These are phyloP conservation scores for Hydnomerulius pinastri DNA, from an alignment of 768 basidiomycete species.

Conservation along the genomic window DNA sequence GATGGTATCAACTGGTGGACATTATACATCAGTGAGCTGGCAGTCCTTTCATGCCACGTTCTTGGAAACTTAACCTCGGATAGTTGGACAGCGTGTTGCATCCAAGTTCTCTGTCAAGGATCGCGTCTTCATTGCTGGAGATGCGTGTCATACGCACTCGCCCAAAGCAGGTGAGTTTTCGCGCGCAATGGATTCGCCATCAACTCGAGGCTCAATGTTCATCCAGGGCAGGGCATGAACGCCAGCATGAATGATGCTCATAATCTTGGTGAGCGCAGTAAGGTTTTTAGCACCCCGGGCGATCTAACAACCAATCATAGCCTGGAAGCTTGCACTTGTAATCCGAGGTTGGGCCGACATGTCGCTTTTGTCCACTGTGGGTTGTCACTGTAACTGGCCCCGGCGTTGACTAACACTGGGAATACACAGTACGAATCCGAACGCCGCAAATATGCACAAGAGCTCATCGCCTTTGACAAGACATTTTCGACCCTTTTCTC, in stretches of 20 bases:
- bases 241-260: constrained; percentile 56
- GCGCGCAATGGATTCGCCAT: neutral
- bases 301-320: constrained; percentile 20
- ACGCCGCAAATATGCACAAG: constrained; percentile 53
- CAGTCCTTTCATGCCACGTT: neutral
- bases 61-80: neutral
- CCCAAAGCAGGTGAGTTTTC: constrained; percentile 40
- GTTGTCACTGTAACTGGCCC: constrained; percentile 9
- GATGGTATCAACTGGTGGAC: constrained; percentile 51
- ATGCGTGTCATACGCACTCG: constrained; percentile 51
- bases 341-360: constrained; percentile 48
- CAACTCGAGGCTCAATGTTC: constrained; percentile 16
- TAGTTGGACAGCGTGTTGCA: constrained; percentile 59
- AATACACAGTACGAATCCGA: constrained; percentile 49
- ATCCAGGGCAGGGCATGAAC: constrained; percentile 53
- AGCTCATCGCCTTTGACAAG: constrained; percentile 56
- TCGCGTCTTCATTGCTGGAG: constrained; percentile 59
- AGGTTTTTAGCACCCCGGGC: neutral
- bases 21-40: constrained; percentile 44
- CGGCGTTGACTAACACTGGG: neutral
- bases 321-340: constrained; percentile 57
- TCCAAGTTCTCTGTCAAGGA: constrained; percentile 47
- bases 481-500: constrained; percentile 54
- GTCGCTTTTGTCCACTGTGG: constrained; percentile 47
- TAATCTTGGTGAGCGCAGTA: constrained; percentile 43